These are phyloP conservation scores for Naganishia onofrii DNA, from an alignment of 768 basidiomycete genomes.

Conservation along the genomic window DNA sequence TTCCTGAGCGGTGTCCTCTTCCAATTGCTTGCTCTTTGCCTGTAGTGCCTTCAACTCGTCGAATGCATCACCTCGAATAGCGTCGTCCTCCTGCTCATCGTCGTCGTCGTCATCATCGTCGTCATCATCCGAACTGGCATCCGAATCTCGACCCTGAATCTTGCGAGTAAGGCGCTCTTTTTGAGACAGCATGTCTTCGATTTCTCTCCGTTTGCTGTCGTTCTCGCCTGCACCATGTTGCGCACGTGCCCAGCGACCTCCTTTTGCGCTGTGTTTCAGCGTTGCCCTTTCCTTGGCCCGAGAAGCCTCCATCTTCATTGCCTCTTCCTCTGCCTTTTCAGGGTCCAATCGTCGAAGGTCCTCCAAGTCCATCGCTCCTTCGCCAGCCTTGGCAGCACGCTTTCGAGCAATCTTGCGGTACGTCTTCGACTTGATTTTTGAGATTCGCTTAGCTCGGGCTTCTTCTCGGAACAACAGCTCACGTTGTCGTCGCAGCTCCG, in stretches of 20 bases:
- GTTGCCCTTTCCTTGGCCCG: conserved; percentile 87
- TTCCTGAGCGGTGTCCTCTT: conserved; percentile 40
- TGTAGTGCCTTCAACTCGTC: conserved; percentile 68
- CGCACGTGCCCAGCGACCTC: conserved; percentile 58
- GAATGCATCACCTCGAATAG: conserved; percentile 67
- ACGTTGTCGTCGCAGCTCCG: conserved; percentile 79
- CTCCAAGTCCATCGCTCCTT: conserved; percentile 47
- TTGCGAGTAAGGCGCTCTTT: conserved; percentile 74
- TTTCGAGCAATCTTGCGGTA: conserved; percentile 82
- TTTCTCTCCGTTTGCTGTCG: conserved; percentile 64
- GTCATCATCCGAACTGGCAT: conserved; percentile 49
- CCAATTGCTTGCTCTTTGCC: conserved; percentile 49
- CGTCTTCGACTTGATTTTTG: conserved; percentile 94
- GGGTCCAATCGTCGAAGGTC: conserved; percentile 59
- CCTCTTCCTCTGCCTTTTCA: conserved; percentile 57
- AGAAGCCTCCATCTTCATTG: conserved; percentile 69
- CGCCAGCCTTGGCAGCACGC: conserved; percentile 63
- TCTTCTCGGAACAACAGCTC: conserved; percentile 93
- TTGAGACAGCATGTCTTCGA: conserved; percentile 78
- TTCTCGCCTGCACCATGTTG: conserved; percentile 57
- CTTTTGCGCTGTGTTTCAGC: conserved; percentile 76
- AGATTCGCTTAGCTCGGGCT: conserved; percentile 77
- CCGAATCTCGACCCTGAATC: conserved; percentile 63
- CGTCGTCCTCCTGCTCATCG: conserved; percentile 53
- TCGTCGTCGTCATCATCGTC: conserved; percentile 57